Evolutionary conservation across 805 yeast species (phyloP).

Genomic region (Yarrowia bubula): DNA sequence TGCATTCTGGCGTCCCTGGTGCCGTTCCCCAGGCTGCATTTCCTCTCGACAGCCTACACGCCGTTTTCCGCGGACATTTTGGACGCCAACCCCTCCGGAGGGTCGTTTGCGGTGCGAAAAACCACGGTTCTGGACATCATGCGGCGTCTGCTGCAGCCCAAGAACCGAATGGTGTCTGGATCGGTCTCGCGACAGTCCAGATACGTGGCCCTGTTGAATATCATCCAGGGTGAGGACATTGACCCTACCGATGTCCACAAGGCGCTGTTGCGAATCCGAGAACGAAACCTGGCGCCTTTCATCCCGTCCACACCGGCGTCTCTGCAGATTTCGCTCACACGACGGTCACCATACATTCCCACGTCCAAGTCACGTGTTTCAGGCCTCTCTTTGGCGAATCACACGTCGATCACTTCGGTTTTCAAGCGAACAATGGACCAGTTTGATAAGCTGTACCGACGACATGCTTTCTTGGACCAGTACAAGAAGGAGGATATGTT

Average conservation of each 20-base stretch:
- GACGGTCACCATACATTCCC: constrained; percentile 58
- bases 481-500: constrained; percentile 53
- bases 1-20: constrained; percentile 77
- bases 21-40: constrained; percentile 83
- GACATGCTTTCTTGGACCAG: constrained; percentile 81
- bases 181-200: constrained; percentile 46
- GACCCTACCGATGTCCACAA: constrained; percentile 67
- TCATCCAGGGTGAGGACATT: constrained; percentile 56
- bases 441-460: constrained; percentile 73
- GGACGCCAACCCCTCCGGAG: constrained; percentile 47
- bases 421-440: constrained; percentile 67
- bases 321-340: constrained; percentile 73
- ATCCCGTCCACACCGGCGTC: constrained; percentile 85
- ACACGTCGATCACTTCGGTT: constrained; percentile 68
- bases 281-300: constrained; percentile 54
- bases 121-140: constrained; percentile 83
- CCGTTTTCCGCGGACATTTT: constrained; percentile 53
- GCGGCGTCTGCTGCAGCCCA: constrained; percentile 74
- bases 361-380: constrained; percentile 51
- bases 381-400: constrained; percentile 82
- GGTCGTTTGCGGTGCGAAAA: constrained; percentile 59
- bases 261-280: constrained; percentile 43
- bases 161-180: constrained; percentile 64
- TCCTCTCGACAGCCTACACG: constrained; percentile 66
- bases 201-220: constrained; percentile 70